These are phyloP conservation scores for Fomitopsis pulvina DNA, from an alignment of 768 basidiomycete genomes.

Conservation along the genomic window DNA sequence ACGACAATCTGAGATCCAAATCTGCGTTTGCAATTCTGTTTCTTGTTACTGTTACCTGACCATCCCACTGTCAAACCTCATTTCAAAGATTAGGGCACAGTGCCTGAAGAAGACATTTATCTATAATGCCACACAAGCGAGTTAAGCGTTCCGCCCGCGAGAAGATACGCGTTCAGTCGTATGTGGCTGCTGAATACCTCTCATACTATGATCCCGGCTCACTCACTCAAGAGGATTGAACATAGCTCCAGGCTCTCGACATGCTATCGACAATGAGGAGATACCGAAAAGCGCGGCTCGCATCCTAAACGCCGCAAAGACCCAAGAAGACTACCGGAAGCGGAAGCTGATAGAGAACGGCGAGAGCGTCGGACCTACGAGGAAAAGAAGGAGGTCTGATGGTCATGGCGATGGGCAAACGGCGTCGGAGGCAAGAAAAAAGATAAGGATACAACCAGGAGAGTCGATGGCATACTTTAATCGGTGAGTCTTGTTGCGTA, in stretches of 20 bases:
- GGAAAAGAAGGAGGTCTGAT: conserved; percentile 24
- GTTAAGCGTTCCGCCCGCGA: conserved; percentile 28
- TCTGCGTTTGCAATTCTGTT: no score
- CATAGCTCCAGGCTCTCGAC: conserved; percentile 12
- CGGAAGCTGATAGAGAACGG: conserved; percentile 19
- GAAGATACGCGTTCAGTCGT: conserved; percentile 22
- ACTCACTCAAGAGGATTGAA: conserved; percentile 16
- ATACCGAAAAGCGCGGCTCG: conserved; percentile 66
- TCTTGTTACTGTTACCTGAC: no score
- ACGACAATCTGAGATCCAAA: no score
- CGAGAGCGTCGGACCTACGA: conserved; percentile 4
- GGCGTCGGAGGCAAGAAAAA: conserved; percentile 4
- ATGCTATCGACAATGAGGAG: conserved; percentile 38
- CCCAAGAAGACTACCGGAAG: conserved; percentile 43
- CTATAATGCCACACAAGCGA: conserved; percentile 28
- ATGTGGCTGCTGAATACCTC: conserved; percentile 4
- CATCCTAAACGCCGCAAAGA: conserved; percentile 53
- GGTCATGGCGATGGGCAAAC: conserved; percentile 1
- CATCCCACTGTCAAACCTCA: no score
- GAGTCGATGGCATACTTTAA: conserved; percentile 77
- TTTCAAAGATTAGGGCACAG: no score
- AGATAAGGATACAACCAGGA: conserved; percentile 49
- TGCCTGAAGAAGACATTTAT: no score
- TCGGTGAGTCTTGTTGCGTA: conserved; percentile 39
- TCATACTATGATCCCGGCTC: neutral